Percentiles rank a stretch among this genome's conserved stretches.
phyloP scores from a whole-genome alignment of 768 basidiomycete genomes.

The Russula emetica region DNA sequence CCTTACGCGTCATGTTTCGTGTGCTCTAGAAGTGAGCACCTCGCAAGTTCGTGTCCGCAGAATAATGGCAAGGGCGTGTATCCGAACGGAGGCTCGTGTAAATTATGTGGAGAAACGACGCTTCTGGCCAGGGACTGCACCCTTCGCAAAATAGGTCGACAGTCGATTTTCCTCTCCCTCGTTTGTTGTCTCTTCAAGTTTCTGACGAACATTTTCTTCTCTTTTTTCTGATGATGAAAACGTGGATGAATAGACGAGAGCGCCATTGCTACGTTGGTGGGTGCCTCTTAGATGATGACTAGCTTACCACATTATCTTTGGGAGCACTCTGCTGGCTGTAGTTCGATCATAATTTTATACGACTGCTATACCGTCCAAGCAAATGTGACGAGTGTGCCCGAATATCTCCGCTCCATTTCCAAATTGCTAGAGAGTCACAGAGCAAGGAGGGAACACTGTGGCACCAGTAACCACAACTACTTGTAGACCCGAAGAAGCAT shows the following conservation, averaged over 20 bases:
- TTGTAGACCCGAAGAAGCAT: too few species aligned
- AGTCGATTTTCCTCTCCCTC: not conserved
- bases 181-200: not conserved
- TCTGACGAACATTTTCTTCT: not conserved
- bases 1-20: slow-evolving; percentile 93
- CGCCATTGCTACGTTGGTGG: slow-evolving; percentile 43
- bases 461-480: too few species aligned
- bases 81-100: slow-evolving; percentile 87
- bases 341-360: not conserved
- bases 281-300: not conserved
- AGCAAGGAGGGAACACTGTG: too few species aligned
- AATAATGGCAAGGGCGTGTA: slow-evolving; percentile 82
- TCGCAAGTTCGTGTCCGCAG: slow-evolving; percentile 76
- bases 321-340: not conserved
- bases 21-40: slow-evolving; percentile 77
- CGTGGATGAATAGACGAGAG: slow-evolving; percentile 34
- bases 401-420: too few species aligned
- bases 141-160: slow-evolving; percentile 49
- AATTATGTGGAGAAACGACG: slow-evolving; percentile 77
- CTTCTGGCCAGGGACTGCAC: slow-evolving; percentile 85
- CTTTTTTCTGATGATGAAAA: not conserved
- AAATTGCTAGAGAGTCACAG: too few species aligned
- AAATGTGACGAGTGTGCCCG: too few species aligned
- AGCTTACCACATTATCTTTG: not conserved
- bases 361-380: not conserved